Evolutionary conservation across 495 filamentous ascomycete species (phyloP), one percentile per base, ranked within the genome.

Genomic region (Annulohypoxylon bovei): DNA sequence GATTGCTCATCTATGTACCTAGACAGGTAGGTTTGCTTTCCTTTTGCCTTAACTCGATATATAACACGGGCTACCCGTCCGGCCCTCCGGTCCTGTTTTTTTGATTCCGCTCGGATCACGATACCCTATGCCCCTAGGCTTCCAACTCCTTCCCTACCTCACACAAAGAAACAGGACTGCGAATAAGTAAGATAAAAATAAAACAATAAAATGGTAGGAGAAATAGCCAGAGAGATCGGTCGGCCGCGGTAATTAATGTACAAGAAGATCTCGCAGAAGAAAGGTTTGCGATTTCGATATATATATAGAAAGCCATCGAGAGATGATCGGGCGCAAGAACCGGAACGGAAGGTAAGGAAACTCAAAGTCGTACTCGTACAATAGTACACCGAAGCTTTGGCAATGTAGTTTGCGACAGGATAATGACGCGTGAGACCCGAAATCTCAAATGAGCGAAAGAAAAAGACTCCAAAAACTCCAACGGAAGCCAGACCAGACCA

Each of bases 221-320:
- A 67, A 32, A 39, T 62, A 39, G 16, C 60, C 54, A 62, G 44
- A 57, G 49, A 52, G 59, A 68, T 35, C 25, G 35, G 37, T 18
- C 46, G 46, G n/a, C n/a, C n/a, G n/a, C n/a, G 40, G 50, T 44
- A 57, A 58, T 53, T 66, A 67, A 63, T 75, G 65, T 77, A 76
- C 69, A 70, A 66, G 66, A 54, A 67, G 37, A 57, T 53, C 53
- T 54, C 55, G 44, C 71, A 44, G 47, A 62, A 42, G 30, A 35
- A 61, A 71, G 25, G 47, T 42, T 30, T 57, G 65, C 52, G 57
- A 65, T 42, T 3, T 66, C 23, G 16, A 53, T 27, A 20, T 58
- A 71, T 47, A 60, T 71, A 71, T 54, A 56, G 39, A 68, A 61
- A 27, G 25, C 28, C 39, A 57, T 39, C 53, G 68, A 65, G 23